These are phyloP conservation scores for Straminergon stramineum DNA, from an alignment of 225 moss, liverwort and hornwort genomes.

Conservation along the genomic window DNA sequence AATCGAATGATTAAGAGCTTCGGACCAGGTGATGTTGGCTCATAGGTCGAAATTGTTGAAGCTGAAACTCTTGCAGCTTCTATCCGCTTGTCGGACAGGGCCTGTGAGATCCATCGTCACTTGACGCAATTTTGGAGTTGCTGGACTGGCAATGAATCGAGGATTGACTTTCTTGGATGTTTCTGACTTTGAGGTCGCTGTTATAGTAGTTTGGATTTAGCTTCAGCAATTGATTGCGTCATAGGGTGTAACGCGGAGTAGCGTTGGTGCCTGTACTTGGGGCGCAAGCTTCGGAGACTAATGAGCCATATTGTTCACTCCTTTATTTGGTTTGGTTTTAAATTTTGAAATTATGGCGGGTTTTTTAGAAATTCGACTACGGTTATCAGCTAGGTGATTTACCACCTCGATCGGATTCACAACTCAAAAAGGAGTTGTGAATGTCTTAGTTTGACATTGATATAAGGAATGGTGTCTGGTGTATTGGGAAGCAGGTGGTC, in stretches of 20 bases:
- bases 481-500: slow-evolving; percentile 11
- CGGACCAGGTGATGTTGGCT: background rate
- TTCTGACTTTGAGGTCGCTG: background rate
- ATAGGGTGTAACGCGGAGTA: background rate
- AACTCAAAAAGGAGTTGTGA: background rate
- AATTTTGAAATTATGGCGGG: background rate
- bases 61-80: background rate
- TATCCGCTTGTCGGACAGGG: background rate
- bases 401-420: background rate
- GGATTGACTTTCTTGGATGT: background rate
- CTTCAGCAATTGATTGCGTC: background rate
- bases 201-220: background rate
- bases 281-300: background rate
- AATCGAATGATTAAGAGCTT: background rate
- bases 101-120: background rate
- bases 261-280: background rate
- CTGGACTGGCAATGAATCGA: background rate
- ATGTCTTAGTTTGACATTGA: background rate
- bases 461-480: background rate
- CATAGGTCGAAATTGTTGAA: background rate
- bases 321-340: background rate
- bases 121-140: background rate
- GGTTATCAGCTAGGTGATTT: background rate
- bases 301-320: background rate
- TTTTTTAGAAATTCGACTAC: background rate